Evolutionary conservation across 2,329 filamentous ascomycete species (phyloP).

Genomic region (Ophiocordyceps camponoti-rufipedis): DNA sequence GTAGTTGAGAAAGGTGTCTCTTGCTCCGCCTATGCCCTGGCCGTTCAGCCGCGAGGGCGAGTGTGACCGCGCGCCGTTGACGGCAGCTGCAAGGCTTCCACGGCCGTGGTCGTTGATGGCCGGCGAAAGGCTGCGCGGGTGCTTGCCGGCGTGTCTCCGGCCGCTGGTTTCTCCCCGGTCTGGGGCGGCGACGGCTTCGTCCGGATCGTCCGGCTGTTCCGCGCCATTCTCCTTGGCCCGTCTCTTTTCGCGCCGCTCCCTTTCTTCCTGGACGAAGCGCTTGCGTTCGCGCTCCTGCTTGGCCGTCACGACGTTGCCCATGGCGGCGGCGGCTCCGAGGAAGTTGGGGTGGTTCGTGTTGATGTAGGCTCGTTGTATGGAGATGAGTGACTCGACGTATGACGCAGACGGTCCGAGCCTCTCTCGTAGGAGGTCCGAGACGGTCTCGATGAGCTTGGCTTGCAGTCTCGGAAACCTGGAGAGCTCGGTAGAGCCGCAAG

Average conservation of each 20-base stretch:
- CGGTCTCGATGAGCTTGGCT: conserved; percentile 93
- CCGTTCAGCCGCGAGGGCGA: conserved; percentile 37
- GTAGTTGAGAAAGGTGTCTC: conserved; percentile 92
- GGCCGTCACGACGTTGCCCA: conserved; percentile 89
- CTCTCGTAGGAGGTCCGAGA: conserved; percentile 87
- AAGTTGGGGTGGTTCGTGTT: conserved; percentile 99
- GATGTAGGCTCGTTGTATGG: conserved; percentile 95
- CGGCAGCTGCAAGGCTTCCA: conserved; percentile 39
- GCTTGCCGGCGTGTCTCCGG: conserved; percentile 14
- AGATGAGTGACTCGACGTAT: conserved; percentile 92
- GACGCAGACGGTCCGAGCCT: conserved; percentile 72
- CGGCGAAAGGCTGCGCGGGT: conserved; percentile 67
- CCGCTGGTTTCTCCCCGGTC: conserved; percentile 35
- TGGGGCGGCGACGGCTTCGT: conserved; percentile 20
- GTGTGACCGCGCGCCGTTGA: conserved; percentile 37
- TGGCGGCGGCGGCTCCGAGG: conserved; percentile 85
- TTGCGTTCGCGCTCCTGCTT: conserved; percentile 91
- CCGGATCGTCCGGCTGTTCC: conserved; percentile 51
- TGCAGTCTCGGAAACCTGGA: conserved; percentile 83
- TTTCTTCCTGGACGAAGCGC: conserved; percentile 60
- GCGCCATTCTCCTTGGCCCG: conserved; percentile 73
- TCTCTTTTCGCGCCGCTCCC: conserved; percentile 66
- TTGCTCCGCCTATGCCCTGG: conserved; percentile 41
- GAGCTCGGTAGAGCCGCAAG: conserved; percentile 87
- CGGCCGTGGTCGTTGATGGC: conserved; percentile 51